These are phyloP conservation scores for Stereocaulon alpinum DNA, from an alignment of 495 filamentous ascomycete genomes.

Conservation along the genomic window DNA sequence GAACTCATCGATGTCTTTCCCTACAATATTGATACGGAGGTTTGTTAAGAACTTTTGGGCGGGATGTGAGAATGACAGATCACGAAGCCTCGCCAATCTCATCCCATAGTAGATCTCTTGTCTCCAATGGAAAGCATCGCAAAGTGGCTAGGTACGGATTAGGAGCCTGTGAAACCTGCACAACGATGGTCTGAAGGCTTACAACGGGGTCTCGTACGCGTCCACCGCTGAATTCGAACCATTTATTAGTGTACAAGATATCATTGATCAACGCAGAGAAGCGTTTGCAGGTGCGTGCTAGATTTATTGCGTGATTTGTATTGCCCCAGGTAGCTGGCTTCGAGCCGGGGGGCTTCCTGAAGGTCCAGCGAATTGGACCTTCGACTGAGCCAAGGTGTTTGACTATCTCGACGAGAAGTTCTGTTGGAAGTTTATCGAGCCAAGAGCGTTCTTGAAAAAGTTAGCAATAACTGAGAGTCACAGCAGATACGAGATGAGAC, in stretches of 20 bases:
- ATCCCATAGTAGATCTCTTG: not conserved
- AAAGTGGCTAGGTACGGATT: too few species aligned
- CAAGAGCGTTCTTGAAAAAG: not conserved
- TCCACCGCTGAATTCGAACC: constrained; percentile 1
- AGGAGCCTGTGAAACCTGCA: too few species aligned
- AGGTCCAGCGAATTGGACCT: not conserved
- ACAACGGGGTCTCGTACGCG: not conserved
- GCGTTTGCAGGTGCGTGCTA: not conserved
- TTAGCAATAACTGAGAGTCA: too few species aligned
- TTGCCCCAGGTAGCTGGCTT: too few species aligned
- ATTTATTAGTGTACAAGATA: not conserved
- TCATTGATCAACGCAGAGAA: not conserved
- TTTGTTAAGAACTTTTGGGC: not conserved
- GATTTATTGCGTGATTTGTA: too few species aligned
- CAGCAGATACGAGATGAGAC: not conserved
- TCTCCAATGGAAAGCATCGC: too few species aligned
- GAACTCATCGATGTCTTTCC: not conserved
- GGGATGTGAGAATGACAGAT: not conserved
- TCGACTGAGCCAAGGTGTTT: not conserved
- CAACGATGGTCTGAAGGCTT: not conserved
- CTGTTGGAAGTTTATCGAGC: not conserved
- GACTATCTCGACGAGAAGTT: not conserved
- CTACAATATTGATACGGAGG: not conserved
- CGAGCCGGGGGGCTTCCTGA: not conserved
- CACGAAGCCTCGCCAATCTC: not conserved